Evolutionary conservation across 306 rosid species (phyloP).

Genomic region (Urtica urens): DNA sequence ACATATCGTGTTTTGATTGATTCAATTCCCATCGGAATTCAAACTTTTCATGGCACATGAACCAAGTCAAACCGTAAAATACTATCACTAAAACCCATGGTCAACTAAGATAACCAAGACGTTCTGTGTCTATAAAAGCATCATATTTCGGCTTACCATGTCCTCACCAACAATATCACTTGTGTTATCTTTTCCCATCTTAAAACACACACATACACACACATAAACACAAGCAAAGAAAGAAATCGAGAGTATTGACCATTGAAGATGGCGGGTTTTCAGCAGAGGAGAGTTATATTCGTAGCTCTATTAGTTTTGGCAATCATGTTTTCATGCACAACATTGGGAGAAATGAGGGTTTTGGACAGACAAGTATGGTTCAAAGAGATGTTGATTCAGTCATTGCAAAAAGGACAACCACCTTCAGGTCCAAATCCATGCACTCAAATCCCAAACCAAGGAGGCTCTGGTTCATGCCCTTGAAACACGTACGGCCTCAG

Average conservation of each 20-base stretch:
- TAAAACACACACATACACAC: background rate
- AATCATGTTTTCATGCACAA: conserved; percentile 16
- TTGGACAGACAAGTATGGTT: conserved; percentile 30
- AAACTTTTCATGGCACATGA: conserved; percentile 20
- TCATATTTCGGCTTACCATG: background rate
- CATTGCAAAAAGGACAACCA: conserved; percentile 26
- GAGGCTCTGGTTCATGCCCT: conserved; percentile 5
- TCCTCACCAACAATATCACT: background rate
- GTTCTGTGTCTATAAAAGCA: background rate
- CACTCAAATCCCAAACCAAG: conserved; percentile 15
- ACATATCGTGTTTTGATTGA: conserved; percentile 15
- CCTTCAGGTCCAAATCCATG: conserved; percentile 27
- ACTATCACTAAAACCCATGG: background rate
- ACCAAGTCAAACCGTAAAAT: conserved; percentile 18
- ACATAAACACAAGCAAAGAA: background rate
- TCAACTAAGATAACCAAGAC: background rate
- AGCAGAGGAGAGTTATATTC: conserved; percentile 16
- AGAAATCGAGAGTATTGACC: background rate
- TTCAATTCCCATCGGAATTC: conserved; percentile 9
- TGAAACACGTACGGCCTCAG: no score
- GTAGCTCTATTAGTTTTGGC: conserved; percentile 16
- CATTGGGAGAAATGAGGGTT: conserved; percentile 31
- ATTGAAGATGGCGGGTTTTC: conserved; percentile 12
- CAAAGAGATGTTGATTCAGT: conserved; percentile 19
- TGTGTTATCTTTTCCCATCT: background rate